Conservation (phyloP, 177 flowering plant genomes). For the Tripterygium wilfordii region DNA sequence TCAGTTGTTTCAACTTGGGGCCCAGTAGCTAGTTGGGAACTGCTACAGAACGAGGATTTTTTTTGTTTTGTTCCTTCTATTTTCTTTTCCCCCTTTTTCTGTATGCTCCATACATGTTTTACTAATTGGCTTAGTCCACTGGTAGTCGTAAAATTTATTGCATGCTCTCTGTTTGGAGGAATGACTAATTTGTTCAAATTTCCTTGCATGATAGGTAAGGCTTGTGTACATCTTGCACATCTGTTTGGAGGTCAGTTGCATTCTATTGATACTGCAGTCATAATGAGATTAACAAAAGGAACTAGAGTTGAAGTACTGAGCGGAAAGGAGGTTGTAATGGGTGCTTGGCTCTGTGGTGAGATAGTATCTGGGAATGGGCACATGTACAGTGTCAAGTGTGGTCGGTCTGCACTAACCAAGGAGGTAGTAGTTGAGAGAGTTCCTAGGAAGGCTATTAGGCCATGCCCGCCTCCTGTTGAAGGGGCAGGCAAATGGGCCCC, state of each 20-base stretch:
- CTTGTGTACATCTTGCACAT: no score
- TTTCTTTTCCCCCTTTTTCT: no score
- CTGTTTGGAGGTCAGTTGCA: neutral
- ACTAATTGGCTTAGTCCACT: no score
- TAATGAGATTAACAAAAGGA: slow-evolving; percentile 22
- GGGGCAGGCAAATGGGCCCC: slow-evolving; percentile 6
- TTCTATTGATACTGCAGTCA: neutral
- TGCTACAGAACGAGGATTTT: no score
- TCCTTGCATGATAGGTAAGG: no score
- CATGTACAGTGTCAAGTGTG: slow-evolving; percentile 13
- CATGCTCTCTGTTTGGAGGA: no score
- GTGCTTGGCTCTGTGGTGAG: slow-evolving; percentile 21
- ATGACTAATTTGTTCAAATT: no score
- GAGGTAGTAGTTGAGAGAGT: slow-evolving; percentile 16
- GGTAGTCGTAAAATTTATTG: no score
- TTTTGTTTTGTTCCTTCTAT: no score
- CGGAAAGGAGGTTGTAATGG: slow-evolving; percentile 7
- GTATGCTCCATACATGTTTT: no score
- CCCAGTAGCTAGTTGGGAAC: no score
- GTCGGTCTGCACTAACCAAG: neutral
- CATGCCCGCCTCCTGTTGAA: slow-evolving; percentile 16
- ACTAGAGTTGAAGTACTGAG: slow-evolving; percentile 20
- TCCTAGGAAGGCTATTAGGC: slow-evolving; percentile 19
- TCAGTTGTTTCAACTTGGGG: no score
- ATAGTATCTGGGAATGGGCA: slow-evolving; percentile 20